Evolutionary conservation across 2,329 filamentous ascomycete genomes (phyloP).

Genomic region (Pestalotiopsis sp.): DNA sequence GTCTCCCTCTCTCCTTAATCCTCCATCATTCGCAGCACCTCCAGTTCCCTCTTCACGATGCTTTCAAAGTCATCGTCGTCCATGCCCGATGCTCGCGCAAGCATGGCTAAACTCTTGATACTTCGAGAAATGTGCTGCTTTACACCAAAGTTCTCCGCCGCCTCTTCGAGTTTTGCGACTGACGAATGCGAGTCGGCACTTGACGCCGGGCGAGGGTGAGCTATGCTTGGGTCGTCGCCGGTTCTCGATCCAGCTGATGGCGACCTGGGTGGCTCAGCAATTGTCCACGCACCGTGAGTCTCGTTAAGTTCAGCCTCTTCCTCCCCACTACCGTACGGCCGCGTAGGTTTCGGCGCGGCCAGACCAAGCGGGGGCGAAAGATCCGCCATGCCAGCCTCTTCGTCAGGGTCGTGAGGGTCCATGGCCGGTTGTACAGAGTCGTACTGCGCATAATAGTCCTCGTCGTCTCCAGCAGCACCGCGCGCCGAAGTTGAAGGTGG

Average conservation of each 20-base stretch:
- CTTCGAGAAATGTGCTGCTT: constrained; percentile 79
- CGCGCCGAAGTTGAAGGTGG: constrained; percentile 43
- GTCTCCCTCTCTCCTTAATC: constrained; percentile 33
- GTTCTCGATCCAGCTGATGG: constrained; percentile 38
- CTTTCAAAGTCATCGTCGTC: constrained; percentile 75
- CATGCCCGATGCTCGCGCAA: constrained; percentile 73
- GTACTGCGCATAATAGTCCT: constrained; percentile 78
- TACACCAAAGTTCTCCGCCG: constrained; percentile 64
- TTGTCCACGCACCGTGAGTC: constrained; percentile 44
- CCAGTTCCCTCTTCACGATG: constrained; percentile 72
- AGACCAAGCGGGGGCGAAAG: constrained; percentile 40
- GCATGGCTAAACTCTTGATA: constrained; percentile 74
- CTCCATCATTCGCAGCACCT: constrained; percentile 71
- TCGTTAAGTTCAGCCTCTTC: constrained; percentile 36
- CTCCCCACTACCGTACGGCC: constrained; percentile 22
- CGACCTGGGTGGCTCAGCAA: constrained; percentile 45
- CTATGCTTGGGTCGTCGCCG: constrained; percentile 41
- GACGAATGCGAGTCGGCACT: constrained; percentile 61
- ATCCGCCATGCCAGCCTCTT: constrained; percentile 48
- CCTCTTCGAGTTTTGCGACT: constrained; percentile 64
- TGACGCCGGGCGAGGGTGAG: constrained; percentile 57
- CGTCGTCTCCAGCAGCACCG: constrained; percentile 52
- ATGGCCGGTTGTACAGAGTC: constrained; percentile 78
- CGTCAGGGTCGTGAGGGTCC: constrained; percentile 81
- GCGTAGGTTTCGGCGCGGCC: constrained; percentile 21